phyloP scores from a whole-genome alignment of 352 stramenopile species.

The Chrysophaeum taylorii region DNA sequence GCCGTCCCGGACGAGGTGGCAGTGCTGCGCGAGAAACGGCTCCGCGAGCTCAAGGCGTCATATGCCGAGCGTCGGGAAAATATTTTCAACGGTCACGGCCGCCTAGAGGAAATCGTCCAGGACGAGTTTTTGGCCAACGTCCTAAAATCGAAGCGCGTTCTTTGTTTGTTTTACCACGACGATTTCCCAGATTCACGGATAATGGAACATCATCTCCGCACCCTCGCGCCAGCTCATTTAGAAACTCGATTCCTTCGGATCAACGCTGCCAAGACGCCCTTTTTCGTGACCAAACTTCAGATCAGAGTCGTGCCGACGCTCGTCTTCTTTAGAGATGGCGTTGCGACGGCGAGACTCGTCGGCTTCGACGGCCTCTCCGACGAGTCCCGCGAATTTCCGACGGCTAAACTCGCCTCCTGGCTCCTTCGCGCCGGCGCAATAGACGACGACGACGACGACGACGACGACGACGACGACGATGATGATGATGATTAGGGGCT shows the following conservation, averaged over 20 bases:
- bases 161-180: constrained; percentile 89
- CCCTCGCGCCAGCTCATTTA: constrained; percentile 46
- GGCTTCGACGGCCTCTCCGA: constrained; percentile 39
- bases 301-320: constrained; percentile 58
- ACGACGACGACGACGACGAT: too few species aligned
- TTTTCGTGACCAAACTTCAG: constrained; percentile 68
- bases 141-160: constrained; percentile 58
- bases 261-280: constrained; percentile 80
- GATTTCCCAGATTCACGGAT: constrained; percentile 95
- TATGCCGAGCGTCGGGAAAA: constrained; percentile 51
- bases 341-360: constrained; percentile 29
- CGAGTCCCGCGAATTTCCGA: constrained; percentile 33
- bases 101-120: constrained; percentile 74
- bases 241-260: constrained; percentile 88
- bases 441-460: too few species aligned
- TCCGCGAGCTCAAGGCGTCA: constrained; percentile 48
- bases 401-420: constrained; percentile 24
- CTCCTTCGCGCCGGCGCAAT: constrained; percentile 16
- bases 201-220: constrained; percentile 80
- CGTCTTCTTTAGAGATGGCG: constrained; percentile 58
- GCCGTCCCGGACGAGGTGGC: constrained; percentile 47
- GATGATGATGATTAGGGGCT: too few species aligned
- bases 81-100: constrained; percentile 56
- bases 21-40: constrained; percentile 59
- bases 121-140: constrained; percentile 90